Percentiles rank a stretch among this genome's conserved stretches.
Conservation (phyloP, 495 filamentous ascomycete species). For the Annulohypoxylon moriforme region DNA sequence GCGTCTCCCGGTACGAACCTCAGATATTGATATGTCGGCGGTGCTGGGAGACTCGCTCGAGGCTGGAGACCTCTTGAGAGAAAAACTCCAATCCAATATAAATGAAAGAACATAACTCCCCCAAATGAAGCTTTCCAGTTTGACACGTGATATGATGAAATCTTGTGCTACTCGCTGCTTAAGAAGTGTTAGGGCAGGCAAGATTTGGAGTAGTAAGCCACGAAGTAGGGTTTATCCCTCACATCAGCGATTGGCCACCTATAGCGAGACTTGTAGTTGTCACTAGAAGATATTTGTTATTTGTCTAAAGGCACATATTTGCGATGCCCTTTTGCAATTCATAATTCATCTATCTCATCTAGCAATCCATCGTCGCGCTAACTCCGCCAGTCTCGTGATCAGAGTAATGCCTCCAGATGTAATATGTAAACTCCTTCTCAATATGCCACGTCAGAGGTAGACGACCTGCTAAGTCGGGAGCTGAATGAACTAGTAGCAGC, state of each 20-base stretch:
- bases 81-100: slow-evolving; percentile 40
- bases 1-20: background rate
- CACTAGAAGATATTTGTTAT: background rate
- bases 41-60: slow-evolving; percentile 34
- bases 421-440: background rate
- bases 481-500: background rate
- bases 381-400: background rate
- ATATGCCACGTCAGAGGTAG: background rate
- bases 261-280: background rate
- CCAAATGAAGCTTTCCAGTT: background rate
- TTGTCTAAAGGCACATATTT: background rate
- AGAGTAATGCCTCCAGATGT: background rate
- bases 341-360: background rate
- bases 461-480: background rate
- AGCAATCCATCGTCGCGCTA: background rate
- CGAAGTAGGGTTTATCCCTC: background rate
- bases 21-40: background rate
- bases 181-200: background rate
- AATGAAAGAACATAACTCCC: slow-evolving; percentile 20
- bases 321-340: background rate
- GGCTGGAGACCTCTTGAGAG: slow-evolving; percentile 42
- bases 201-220: background rate
- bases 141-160: slow-evolving; percentile 4
- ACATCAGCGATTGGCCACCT: background rate
- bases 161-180: background rate